Percentiles rank a stretch among this genome's conserved stretches.
These are phyloP conservation scores for Grosmannia penicillata DNA, from an alignment of 2,329 filamentous ascomycete genomes.

Conservation along the genomic window DNA sequence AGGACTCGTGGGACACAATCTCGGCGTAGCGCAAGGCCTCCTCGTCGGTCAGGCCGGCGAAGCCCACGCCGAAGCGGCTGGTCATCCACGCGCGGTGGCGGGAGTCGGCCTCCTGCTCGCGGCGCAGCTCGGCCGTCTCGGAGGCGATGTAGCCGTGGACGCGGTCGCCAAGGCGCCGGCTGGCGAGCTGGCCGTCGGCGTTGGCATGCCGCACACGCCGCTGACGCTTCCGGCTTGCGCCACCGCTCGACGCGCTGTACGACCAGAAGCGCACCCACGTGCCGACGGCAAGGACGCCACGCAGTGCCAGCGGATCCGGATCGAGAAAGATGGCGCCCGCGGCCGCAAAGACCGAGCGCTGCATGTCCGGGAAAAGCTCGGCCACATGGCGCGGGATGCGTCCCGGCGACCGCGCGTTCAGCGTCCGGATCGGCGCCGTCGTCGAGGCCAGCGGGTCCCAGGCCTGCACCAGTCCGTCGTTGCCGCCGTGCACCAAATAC, in stretches of 20 bases:
- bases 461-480: conserved; percentile 85
- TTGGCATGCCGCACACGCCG: conserved; percentile 60
- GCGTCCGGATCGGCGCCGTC: conserved; percentile 61
- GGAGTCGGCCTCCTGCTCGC: conserved; percentile 50
- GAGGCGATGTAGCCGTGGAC: conserved; percentile 72
- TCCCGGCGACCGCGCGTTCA: conserved; percentile 73
- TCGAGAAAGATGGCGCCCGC: conserved; percentile 77
- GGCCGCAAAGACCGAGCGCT: conserved; percentile 62
- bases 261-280: conserved; percentile 85
- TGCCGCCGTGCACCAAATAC: conserved; percentile 84
- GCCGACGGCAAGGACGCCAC: conserved; percentile 77
- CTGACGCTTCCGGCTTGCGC: conserved; percentile 65
- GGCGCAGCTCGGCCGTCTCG: conserved; percentile 68
- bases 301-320: conserved; percentile 69
- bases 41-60: conserved; percentile 52
- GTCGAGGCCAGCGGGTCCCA: conserved; percentile 92
- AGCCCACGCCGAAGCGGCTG: conserved; percentile 69
- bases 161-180: conserved; percentile 46
- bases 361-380: conserved; percentile 38
- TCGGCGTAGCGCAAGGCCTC: conserved; percentile 50
- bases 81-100: conserved; percentile 58
- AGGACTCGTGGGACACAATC: conserved; percentile 50
- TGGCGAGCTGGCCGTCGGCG: conserved; percentile 32
- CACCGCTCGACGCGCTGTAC: conserved; percentile 64
- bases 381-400: conserved; percentile 61